These are phyloP conservation scores for Aspergillus carlsbadensis DNA, from an alignment of 495 filamentous ascomycete genomes.

Conservation along the genomic window DNA sequence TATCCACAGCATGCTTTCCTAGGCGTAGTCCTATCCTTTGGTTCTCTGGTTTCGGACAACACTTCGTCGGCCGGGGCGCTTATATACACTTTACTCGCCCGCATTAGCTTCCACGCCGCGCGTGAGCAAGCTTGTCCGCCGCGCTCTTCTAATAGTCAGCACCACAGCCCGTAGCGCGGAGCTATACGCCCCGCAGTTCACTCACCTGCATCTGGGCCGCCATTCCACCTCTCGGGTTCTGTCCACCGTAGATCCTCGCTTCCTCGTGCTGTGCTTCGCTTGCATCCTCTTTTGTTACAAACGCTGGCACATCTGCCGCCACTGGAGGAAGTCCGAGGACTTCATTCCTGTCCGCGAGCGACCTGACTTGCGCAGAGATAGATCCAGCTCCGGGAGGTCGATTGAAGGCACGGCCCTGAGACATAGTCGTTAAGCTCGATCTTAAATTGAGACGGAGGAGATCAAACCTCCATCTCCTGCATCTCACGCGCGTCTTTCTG, in stretches of 20 bases:
- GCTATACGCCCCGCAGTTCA: not conserved
- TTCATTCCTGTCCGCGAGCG: constrained; percentile 40
- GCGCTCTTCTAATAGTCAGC: not conserved
- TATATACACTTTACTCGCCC: too few relatives aligned
- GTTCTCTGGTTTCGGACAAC: too few relatives aligned
- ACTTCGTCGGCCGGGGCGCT: too few relatives aligned
- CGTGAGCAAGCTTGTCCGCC: not conserved
- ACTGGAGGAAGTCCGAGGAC: constrained; percentile 25
- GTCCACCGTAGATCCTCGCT: constrained; percentile 29
- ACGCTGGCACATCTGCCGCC: constrained; percentile 21
- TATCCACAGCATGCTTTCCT: too few relatives aligned
- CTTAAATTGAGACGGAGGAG: not conserved
- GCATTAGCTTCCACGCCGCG: not conserved
- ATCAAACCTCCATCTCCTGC: constrained; percentile 12
- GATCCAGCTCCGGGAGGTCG: constrained; percentile 30
- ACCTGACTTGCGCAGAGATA: constrained; percentile 32
- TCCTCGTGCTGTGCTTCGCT: constrained; percentile 35
- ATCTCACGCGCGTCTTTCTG: constrained; percentile 34
- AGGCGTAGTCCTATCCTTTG: too few relatives aligned
- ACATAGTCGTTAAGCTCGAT: too few relatives aligned
- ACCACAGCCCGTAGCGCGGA: too few relatives aligned
- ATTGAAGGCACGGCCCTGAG: constrained; percentile 40
- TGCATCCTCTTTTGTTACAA: constrained; percentile 37
- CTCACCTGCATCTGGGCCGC: constrained; percentile 2
- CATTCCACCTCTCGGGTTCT: constrained; percentile 4